Conservation (phyloP, 1,139 yeast genomes). For the Arxiozyma heterogenica region DNA sequence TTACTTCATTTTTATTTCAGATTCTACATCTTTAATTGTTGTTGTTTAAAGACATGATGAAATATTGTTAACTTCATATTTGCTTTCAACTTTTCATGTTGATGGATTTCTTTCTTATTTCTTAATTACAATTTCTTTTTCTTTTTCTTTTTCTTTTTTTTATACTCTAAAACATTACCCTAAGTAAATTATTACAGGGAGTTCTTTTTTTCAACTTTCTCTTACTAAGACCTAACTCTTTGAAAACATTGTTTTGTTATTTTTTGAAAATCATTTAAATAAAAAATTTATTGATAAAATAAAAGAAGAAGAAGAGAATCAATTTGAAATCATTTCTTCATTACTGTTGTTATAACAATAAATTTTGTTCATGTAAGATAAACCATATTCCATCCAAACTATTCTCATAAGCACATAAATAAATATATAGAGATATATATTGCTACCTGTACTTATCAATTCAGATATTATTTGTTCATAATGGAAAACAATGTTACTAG, state of each 20-base stretch:
- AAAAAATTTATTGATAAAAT: too few species aligned
- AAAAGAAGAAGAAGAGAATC: not conserved
- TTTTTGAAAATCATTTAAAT: too few species aligned
- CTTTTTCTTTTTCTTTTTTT: not conserved
- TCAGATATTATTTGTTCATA: not conserved
- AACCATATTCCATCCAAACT: not conserved
- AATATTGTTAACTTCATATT: too few species aligned
- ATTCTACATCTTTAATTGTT: not conserved
- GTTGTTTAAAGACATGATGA: too few species aligned
- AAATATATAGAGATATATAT: not conserved
- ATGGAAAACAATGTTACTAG: not conserved
- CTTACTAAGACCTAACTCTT: not conserved
- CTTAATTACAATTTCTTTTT: too few species aligned
- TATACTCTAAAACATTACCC: not conserved
- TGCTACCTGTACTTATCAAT: not conserved
- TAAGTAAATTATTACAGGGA: not conserved
- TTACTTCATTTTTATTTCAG: slow-evolving; percentile 20
- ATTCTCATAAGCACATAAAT: not conserved
- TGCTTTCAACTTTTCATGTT: too few species aligned
- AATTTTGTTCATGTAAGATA: not conserved
- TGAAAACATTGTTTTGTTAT: too few species aligned
- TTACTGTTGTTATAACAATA: not conserved
- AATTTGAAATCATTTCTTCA: too few species aligned
- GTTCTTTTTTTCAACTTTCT: not conserved
- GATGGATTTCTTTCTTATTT: too few species aligned